Percentiles rank a stretch among this genome's conserved stretches.
Conservation (phyloP, 2,329 filamentous ascomycete genomes). For the Mariannaea elegans region DNA sequence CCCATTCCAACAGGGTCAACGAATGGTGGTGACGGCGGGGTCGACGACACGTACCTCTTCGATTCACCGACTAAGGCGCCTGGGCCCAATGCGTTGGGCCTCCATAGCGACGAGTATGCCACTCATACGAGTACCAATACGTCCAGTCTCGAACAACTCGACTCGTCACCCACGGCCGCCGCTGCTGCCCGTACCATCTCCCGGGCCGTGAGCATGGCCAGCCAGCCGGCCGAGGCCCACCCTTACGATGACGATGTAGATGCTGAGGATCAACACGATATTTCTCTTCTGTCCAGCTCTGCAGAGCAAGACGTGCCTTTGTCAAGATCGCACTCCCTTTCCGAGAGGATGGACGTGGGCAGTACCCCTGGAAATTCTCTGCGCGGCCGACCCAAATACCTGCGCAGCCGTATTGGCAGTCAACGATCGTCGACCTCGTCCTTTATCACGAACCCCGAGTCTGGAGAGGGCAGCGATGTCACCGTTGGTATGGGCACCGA, state of each 20-base stretch:
- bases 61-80: conserved; percentile 54
- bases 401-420: conserved; percentile 66
- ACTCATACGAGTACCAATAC: conserved; percentile 54
- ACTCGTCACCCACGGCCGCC: conserved; percentile 65
- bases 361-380: conserved; percentile 58
- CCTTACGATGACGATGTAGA: conserved; percentile 36
- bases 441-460: conserved; percentile 62
- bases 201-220: conserved; percentile 58
- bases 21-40: conserved; percentile 40
- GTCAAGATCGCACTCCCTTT: conserved; percentile 44
- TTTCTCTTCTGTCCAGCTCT: conserved; percentile 42
- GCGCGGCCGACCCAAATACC: conserved; percentile 62
- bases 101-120: conserved; percentile 34
- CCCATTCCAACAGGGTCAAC: conserved; percentile 60
- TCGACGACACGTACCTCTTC: conserved; percentile 69
- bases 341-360: conserved; percentile 53
- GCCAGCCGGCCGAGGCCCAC: conserved; percentile 37
- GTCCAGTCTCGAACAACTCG: conserved; percentile 61
- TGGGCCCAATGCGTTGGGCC: conserved; percentile 32
- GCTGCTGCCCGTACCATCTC: conserved; percentile 63
- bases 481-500: conserved; percentile 75
- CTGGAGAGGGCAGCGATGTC: conserved; percentile 73
- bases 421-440: conserved; percentile 70
- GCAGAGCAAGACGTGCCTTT: conserved; percentile 42
- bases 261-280: conserved; percentile 40